Evolutionary conservation across 306 rosid genomes (phyloP), one percentile per base, ranked within the genome.

Genomic region (Pueraria montana): DNA sequence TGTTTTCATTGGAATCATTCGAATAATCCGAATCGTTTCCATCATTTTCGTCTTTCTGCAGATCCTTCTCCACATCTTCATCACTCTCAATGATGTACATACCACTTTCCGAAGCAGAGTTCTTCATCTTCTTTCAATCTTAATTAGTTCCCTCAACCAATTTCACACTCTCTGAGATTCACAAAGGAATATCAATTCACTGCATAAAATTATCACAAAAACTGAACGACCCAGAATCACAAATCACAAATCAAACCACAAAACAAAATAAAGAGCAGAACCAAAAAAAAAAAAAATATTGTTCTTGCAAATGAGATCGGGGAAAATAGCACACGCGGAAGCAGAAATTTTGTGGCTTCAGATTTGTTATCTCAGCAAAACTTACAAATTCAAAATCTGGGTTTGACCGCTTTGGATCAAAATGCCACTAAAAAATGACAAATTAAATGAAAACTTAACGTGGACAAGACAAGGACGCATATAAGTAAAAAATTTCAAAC

Each of bases 1-100:
- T 87, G 68, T 83, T 72, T 5, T 88, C 94, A 8, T 52, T 65
- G 1, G 88, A 91, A 13, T 77, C 87, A 64, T 70, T 79, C 0
- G 97, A 95, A 79, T 66, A 85, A 70, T 91, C 94, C 0, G 98
- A 93, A 8, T 85, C 89, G 34, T 91, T 90, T 55, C 91, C 95
- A 2, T 85, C 93, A 7, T 71, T 87, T 2, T 86, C 83, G 3
- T 59, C 85, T 80, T 64, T 87, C 17, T 74, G 72, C 8, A 68
- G 34, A 27, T 76, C 90, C 86, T 89, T 92, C 20, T 88, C 89
- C n/a, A 24, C 84, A n/a, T 89, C 98, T 0, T 89, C 94, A 23
- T 92, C 97, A 42, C 95, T 93, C 3, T 91, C 94, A 32, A 87
- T 52, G 87, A 82, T 34, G 40, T 34, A 90, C 40, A 92, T 83